Percentiles rank a stretch among this genome's conserved stretches.
Evolutionary conservation across 2,329 filamentous ascomycete species (phyloP).

Genomic region (Aureobasidium uvarum): DNA sequence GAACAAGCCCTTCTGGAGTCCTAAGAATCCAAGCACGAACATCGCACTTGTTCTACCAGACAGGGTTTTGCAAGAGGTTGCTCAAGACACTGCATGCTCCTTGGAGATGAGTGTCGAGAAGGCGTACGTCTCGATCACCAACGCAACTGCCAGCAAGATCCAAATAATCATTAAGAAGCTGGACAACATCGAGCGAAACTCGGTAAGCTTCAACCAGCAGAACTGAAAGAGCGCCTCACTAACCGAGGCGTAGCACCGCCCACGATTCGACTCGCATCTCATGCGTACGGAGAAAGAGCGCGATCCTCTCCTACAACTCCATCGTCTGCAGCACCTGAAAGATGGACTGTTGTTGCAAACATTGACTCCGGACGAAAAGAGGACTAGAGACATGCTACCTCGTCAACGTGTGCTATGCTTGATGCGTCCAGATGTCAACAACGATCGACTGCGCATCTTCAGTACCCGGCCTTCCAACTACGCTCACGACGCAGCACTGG

Average conservation of each 20-base stretch:
- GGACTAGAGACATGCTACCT: neutral
- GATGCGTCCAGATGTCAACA: neutral
- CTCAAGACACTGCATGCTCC: neutral
- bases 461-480: neutral
- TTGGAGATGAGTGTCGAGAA: slow-evolving; percentile 5
- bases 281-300: slow-evolving; percentile 15
- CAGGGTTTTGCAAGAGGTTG: slow-evolving; percentile 5
- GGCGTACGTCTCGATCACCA: slow-evolving; percentile 3
- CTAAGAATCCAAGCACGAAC: neutral
- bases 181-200: slow-evolving; percentile 22
- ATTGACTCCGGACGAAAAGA: neutral
- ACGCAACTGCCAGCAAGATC: neutral
- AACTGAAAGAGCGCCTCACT: neutral
- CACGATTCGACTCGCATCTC: slow-evolving; percentile 5
- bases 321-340: neutral
- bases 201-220: neutral
- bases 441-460: neutral
- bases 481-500: neutral
- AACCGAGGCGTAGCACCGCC: neutral
- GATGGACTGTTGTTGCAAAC: slow-evolving; percentile 4
- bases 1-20: slow-evolving; percentile 12
- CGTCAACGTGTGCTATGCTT: slow-evolving; percentile 5
- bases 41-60: slow-evolving; percentile 11
- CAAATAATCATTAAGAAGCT: slow-evolving; percentile 8
- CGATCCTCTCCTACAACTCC: neutral